Evolutionary conservation across 306 rosid genomes (phyloP), one percentile per base, ranked within the genome.

Genomic region (Sophora flavescens): DNA sequence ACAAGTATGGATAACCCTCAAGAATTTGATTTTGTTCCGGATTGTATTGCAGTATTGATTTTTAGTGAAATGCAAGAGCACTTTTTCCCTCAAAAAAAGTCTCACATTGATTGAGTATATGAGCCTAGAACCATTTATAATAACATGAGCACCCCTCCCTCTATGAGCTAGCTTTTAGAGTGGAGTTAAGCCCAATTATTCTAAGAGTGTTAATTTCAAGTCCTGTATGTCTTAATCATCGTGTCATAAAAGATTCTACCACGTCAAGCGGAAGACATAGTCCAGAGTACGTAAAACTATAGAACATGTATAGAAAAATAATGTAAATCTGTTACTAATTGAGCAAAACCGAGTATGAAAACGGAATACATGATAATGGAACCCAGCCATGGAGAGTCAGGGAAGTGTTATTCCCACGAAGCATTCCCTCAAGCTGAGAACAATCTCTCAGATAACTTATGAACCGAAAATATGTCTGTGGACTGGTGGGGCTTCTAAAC

Each of bases 391-490:
- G 77, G 75, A 53, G 83, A 63, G 32, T 32, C 62, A 17, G 38
- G 82, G 86, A 68, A 2, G 17, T 5, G 63, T 70, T 53, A 61
- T 52, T 78, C 75, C 83, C 63, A 72, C 63, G 74, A 65, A 80
- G 78, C 53, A 80, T 60, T 76, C 63, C 87, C 74, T 53, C 56
- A 17, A 81, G 84, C 87, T 80, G 88, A 82, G 79, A 79, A 42
- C 71, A 70, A 64, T 48, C 32, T 41, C 63, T 36, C 32, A 26
- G 53, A 67, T 10, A 28, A 71, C 66, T 63, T 80, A 96, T 39
- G 98, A 75, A 72, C 99, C 99, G 60, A 60, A 96, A 62, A 89
- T 81, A 85, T 96, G 98, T 89, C 87, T 91, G 93, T 96, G 96
- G 60, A 96, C 90, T 6, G 99, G 99, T 79, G 77, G 73, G 45